These are phyloP conservation scores for Rosa persica DNA, from an alignment of 306 rosid genomes.

Conservation along the genomic window DNA sequence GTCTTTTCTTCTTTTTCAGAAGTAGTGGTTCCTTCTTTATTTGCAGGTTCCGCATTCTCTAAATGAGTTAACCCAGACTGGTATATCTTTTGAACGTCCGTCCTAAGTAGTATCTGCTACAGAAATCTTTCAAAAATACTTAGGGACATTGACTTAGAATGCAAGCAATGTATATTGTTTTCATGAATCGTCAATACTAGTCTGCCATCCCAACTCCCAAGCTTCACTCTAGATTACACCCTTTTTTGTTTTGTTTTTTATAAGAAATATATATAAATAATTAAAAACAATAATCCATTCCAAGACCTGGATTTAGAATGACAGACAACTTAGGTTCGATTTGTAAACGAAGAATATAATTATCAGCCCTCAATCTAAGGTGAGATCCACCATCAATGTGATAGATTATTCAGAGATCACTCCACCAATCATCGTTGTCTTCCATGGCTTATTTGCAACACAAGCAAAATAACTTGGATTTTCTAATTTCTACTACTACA, in stretches of 20 bases:
- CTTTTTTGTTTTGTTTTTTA: not conserved
- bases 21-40: not conserved
- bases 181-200: not conserved
- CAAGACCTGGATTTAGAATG: no score
- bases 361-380: not conserved
- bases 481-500: not conserved
- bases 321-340: no score
- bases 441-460: conserved; percentile 6
- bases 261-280: no score
- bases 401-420: not conserved
- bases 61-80: not conserved
- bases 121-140: not conserved
- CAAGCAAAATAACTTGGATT: not conserved
- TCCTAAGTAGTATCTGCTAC: no score
- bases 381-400: not conserved
- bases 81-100: no score
- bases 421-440: not conserved
- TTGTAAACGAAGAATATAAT: not conserved
- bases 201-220: not conserved
- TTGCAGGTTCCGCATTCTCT: not conserved
- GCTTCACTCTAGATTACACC: not conserved
- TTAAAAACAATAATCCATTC: no score
- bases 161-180: not conserved
- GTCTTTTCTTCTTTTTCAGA: not conserved
- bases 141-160: not conserved